phyloP scores from a whole-genome alignment of 768 basidiomycete genomes.

The Lactifluus hygrophoroides region DNA sequence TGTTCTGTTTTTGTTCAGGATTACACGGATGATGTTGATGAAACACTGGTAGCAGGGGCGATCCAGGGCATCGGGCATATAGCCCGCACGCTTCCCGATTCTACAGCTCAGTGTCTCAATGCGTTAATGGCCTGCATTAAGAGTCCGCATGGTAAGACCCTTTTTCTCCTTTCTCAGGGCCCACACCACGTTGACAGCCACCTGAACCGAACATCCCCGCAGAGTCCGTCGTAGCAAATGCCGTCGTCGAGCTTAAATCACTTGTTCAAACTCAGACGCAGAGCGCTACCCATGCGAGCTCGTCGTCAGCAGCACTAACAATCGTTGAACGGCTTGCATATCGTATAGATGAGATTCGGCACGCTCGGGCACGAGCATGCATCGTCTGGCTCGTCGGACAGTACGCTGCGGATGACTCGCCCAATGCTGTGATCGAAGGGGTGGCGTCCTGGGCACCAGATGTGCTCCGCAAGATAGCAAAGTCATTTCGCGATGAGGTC shows the following conservation, averaged over 20 bases:
- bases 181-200: not conserved
- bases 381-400: slow-evolving; percentile 93
- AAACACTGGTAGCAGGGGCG: slow-evolving; percentile 59
- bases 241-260: slow-evolving; percentile 78
- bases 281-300: slow-evolving; percentile 23
- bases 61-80: slow-evolving; percentile 74
- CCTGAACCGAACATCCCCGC: not conserved
- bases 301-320: slow-evolving; percentile 34
- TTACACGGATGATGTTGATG: slow-evolving; percentile 72
- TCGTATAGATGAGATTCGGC: slow-evolving; percentile 69
- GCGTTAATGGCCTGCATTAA: slow-evolving; percentile 75
- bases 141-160: slow-evolving; percentile 49
- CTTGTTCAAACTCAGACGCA: slow-evolving; percentile 65
- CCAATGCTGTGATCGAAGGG: slow-evolving; percentile 37
- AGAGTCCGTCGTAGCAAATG: slow-evolving; percentile 73
- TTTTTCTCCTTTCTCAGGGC: not conserved
- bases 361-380: slow-evolving; percentile 76
- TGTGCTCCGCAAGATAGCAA: slow-evolving; percentile 70
- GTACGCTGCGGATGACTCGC: slow-evolving; percentile 51
- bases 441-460: slow-evolving; percentile 82
- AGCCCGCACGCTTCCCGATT: slow-evolving; percentile 59
- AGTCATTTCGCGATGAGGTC: slow-evolving; percentile 67
- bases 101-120: slow-evolving; percentile 60
- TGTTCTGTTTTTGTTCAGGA: slow-evolving; percentile 41
- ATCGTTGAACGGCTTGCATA: slow-evolving; percentile 77